Conservation (phyloP, 1,139 yeast species). For the Ogataea hybrid region DNA sequence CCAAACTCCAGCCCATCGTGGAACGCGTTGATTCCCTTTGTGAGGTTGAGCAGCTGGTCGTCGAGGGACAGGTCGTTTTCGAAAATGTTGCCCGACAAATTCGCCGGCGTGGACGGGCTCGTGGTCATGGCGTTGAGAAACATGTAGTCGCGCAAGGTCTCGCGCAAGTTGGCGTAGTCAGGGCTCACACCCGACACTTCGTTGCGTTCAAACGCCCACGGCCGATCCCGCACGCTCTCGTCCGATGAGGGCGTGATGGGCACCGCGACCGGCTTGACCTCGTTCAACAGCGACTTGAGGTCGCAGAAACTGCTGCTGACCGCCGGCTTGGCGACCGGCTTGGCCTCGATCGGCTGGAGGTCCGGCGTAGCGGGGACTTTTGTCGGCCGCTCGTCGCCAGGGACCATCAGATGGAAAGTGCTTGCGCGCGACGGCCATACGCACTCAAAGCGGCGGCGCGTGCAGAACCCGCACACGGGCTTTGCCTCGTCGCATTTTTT, state of each 20-base stretch:
- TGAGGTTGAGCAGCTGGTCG: too few species aligned
- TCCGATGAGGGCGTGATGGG: slow-evolving; percentile 10
- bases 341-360: slow-evolving; percentile 1
- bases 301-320: slow-evolving; percentile 7
- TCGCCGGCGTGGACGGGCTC: too few species aligned
- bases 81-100: too few species aligned
- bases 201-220: too few species aligned
- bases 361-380: slow-evolving; percentile 2
- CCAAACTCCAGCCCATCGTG: too few species aligned
- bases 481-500: slow-evolving; percentile 40
- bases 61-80: too few species aligned
- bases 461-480: slow-evolving; percentile 11
- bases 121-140: too few species aligned
- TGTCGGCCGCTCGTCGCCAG: slow-evolving; percentile 6
- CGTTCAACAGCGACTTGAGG: slow-evolving; percentile 13
- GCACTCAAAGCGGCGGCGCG: slow-evolving; percentile 10
- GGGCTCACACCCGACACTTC: too few species aligned
- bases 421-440: slow-evolving; percentile 12
- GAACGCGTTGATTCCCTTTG: too few species aligned
- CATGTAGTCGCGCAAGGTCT: too few species aligned
- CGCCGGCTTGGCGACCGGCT: slow-evolving; percentile 2
- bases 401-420: slow-evolving; percentile 12
- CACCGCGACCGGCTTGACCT: slow-evolving; percentile 5
- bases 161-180: too few species aligned
- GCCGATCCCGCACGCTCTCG: too few species aligned